A percentile compares a stretch with the other conserved stretches of the same genome.
Evolutionary conservation across 352 stramenopile species (phyloP).

Genomic region (Globisporangium acanthophoron): DNA sequence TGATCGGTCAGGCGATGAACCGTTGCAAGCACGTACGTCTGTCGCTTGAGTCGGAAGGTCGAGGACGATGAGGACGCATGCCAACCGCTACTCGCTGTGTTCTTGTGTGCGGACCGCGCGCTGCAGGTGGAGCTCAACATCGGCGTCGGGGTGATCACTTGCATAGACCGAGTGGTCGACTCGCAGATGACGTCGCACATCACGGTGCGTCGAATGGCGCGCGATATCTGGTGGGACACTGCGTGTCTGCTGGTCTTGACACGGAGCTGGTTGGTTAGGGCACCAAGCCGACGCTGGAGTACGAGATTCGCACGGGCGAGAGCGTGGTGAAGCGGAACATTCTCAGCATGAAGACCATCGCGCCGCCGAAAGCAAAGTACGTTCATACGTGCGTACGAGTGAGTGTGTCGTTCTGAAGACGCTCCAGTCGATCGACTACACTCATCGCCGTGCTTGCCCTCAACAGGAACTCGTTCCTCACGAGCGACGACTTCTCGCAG

Average conservation of each 20-base stretch:
- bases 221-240: neutral
- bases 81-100: neutral
- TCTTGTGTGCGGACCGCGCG: neutral
- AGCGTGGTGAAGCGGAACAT: slow-evolving; percentile 47
- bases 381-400: neutral
- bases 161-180: slow-evolving; percentile 38
- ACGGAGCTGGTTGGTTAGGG: slow-evolving; percentile 8
- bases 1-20: slow-evolving; percentile 53
- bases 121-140: slow-evolving; percentile 60
- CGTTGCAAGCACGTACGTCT: slow-evolving; percentile 34
- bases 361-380: slow-evolving; percentile 20
- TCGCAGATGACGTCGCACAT: slow-evolving; percentile 41
- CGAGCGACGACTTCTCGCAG: slow-evolving; percentile 27
- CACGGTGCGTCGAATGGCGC: slow-evolving; percentile 22
- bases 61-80: neutral
- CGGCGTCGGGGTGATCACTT: slow-evolving; percentile 50
- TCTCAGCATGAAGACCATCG: slow-evolving; percentile 1
- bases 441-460: slow-evolving; percentile 1
- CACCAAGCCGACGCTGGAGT: slow-evolving; percentile 14
- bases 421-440: neutral
- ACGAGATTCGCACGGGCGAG: slow-evolving; percentile 50
- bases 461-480: slow-evolving; percentile 33
- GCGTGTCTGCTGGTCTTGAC: neutral
- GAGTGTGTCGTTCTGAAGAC: neutral
- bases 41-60: neutral